phyloP scores from a whole-genome alignment of 176 grass and related monocot genomes.

The Eremochloa ophiuroides region DNA sequence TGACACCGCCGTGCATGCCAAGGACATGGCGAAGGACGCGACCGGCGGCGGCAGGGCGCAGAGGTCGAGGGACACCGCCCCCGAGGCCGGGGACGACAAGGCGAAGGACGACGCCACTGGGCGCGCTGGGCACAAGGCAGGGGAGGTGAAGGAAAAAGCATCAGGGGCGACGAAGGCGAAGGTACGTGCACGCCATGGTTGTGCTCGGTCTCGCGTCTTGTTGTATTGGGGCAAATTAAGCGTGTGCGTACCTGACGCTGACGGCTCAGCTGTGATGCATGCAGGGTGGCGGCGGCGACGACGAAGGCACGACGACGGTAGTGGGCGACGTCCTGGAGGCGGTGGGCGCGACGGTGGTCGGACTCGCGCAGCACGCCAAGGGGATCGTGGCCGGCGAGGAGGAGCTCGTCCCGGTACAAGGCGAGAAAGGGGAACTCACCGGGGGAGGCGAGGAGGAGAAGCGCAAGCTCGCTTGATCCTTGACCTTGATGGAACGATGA shows the following conservation, averaged over 20 bases:
- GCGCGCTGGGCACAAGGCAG: neutral
- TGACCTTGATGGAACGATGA: too few species aligned
- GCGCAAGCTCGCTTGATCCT: conserved; percentile 6
- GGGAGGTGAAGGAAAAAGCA: conserved; percentile 7
- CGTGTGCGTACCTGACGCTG: conserved; percentile 11
- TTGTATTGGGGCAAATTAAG: neutral
- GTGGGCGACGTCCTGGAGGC: conserved; percentile 49
- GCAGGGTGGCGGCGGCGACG: neutral
- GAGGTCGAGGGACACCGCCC: conserved; percentile 10
- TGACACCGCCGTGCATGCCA: neutral
- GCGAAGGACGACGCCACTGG: neutral
- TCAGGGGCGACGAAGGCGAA: conserved; percentile 15
- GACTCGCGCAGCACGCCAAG: conserved; percentile 48
- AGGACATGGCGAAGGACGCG: conserved; percentile 31
- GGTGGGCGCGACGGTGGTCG: conserved; percentile 58
- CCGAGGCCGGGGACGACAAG: neutral
- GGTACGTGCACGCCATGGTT: conserved; percentile 1
- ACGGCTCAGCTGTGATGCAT: conserved; percentile 19
- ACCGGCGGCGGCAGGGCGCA: conserved; percentile 17
- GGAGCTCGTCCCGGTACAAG: conserved; percentile 14
- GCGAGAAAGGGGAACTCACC: neutral
- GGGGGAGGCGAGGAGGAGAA: too few species aligned
- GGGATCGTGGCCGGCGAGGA: conserved; percentile 64
- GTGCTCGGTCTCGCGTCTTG: neutral
- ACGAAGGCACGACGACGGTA: conserved; percentile 28